Evolutionary conservation across 1,284 basidiomycete genomes (phyloP), one percentile per base, ranked within the genome.

Genomic region (Trichosporon sp.): DNA sequence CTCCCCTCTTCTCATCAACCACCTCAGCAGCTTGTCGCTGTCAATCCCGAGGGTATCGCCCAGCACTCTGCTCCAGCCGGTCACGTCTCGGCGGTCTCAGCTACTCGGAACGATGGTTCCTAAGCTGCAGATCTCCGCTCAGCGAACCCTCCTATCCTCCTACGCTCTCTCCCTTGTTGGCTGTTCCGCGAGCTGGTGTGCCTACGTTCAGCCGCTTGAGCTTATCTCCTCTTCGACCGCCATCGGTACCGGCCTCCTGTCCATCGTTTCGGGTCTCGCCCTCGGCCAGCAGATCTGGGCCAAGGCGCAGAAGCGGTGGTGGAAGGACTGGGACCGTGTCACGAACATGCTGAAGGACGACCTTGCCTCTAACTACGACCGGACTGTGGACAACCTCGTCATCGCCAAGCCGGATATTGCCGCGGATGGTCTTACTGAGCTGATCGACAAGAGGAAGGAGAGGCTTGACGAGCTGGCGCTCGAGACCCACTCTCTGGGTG

Each of bases 281-380:
- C 90, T 90, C 87, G 89, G 88, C 7, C 86, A 91, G 21, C 87
- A 87, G 3, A 84, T 85, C 69, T 94, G 92, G 91, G 89, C 89
- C 65, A 86, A 84, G 72, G 89, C 89, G 2, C 90, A 92, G 80
- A 84, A 78, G 66, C 83, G 81, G 64, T 95, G 92, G 89, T 88
- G 88, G 88, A 85, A 85, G 65, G 91, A 93, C 79, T 92, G 89
- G 86, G 78, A 80, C 34, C 85, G 93, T 56, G 86, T 93, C 3
- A 87, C 87, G 3, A 85, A 88, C 65, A 91, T 92, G 9, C 82
- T 92, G 64, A 87, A 88, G 72, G 86, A 90, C 63, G 92, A 95
- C 83, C 80, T 93, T 18, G 85, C 87, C 83, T 91, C 80, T 86
- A n/a, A 85, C 86, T 64, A 78, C 77, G 60, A 83, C 79, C n/a